A percentile compares a stretch with the other conserved stretches of the same genome.
Evolutionary conservation across 129 eudicot genomes (phyloP).

Genomic region (Flaveria trinervia): DNA sequence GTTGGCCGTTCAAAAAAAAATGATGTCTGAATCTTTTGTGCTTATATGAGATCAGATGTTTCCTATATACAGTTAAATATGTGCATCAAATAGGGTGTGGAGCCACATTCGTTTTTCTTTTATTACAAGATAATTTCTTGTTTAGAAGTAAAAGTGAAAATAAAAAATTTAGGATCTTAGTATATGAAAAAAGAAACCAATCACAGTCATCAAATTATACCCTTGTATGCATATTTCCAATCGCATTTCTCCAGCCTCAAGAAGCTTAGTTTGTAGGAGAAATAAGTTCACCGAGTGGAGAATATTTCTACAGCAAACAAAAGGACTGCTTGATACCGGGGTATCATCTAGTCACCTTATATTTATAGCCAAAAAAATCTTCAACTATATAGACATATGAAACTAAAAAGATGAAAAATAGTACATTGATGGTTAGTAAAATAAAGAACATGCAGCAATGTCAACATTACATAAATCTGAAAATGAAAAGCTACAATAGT

Average conservation of each 20-base stretch:
- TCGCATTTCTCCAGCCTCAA: not conserved
- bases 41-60: not conserved
- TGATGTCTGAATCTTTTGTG: not conserved
- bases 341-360: no score
- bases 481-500: not conserved
- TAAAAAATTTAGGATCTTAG: not conserved
- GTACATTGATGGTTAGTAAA: not conserved
- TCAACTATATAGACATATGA: no score
- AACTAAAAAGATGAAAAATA: not conserved
- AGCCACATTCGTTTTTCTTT: not conserved
- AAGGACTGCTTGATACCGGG: no score
- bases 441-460: not conserved
- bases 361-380: not conserved
- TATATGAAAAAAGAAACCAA: not conserved
- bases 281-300: no score
- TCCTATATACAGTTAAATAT: not conserved
- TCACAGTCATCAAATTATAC: conserved; percentile 2
- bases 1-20: no score
- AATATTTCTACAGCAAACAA: not conserved
- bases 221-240: not conserved
- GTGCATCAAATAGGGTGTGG: not conserved
- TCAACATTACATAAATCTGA: not conserved
- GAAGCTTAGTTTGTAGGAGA: no score
- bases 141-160: no score
- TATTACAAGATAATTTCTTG: not conserved